These are phyloP conservation scores for Cytospora schulzeri DNA, from an alignment of 2,329 filamentous ascomycete genomes.

Conservation along the genomic window DNA sequence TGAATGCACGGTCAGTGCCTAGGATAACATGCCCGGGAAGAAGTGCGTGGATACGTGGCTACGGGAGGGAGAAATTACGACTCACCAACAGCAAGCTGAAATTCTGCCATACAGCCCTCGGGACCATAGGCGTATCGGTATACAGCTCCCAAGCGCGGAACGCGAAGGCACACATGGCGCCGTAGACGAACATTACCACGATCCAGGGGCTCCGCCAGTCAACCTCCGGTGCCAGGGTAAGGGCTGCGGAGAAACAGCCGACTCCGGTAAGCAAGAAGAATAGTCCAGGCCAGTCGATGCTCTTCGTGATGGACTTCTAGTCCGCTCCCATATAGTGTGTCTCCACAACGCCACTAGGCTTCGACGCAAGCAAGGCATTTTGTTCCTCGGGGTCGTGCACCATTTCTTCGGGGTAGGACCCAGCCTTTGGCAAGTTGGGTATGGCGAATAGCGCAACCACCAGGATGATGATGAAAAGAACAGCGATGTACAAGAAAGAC, in stretches of 20 bases:
- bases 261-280: conserved; percentile 36
- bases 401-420: neutral
- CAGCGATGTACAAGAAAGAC: conserved; percentile 36
- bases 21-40: neutral
- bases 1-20: neutral
- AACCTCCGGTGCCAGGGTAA: conserved; percentile 38
- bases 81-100: conserved; percentile 6
- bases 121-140: conserved; percentile 38
- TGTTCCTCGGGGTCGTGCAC: conserved; percentile 26
- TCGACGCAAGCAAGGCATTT: neutral
- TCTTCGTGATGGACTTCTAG: conserved; percentile 29
- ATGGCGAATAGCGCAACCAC: conserved; percentile 35
- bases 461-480: conserved; percentile 34
- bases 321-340: conserved; percentile 29
- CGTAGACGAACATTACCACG: conserved; percentile 36
- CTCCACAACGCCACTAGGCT: conserved; percentile 27
- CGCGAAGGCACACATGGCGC: conserved; percentile 35
- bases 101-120: conserved; percentile 35
- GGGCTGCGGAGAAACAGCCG: conserved; percentile 36
- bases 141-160: conserved; percentile 38
- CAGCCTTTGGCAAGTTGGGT: conserved; percentile 31
- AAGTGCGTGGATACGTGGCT: too few species aligned
- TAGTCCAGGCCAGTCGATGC: conserved; percentile 38
- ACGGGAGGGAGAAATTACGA: neutral
- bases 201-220: conserved; percentile 39